Evolutionary conservation across 176 grass and related monocot species (phyloP).

Genomic region (Rhynchospora tenuis): DNA sequence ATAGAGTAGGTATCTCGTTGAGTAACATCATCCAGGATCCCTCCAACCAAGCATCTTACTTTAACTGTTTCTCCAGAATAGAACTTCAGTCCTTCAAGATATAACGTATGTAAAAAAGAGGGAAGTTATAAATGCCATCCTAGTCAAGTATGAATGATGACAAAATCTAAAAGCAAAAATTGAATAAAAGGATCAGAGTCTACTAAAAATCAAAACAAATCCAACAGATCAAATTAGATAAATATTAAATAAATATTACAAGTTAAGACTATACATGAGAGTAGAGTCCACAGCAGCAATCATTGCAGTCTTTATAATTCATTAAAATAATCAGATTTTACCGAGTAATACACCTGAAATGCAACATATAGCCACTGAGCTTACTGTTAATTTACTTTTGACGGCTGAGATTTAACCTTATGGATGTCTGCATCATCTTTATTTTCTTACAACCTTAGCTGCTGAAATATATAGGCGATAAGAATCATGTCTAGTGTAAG

Average conservation of each 20-base stretch:
- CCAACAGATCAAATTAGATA: background rate
- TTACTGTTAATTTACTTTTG: too few relatives aligned
- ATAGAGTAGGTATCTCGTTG: slow-evolving; percentile 33
- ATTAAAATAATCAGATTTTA: too few relatives aligned
- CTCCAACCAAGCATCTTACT: slow-evolving; percentile 66
- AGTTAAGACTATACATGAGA: background rate
- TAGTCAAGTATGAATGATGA: background rate
- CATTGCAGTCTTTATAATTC: too few relatives aligned
- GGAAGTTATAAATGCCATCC: background rate
- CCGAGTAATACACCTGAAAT: too few relatives aligned
- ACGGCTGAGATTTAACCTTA: too few relatives aligned
- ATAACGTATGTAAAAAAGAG: background rate
- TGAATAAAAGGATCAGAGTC: background rate
- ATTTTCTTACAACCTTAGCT: too few relatives aligned
- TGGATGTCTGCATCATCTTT: too few relatives aligned
- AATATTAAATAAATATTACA: background rate
- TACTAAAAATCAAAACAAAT: background rate
- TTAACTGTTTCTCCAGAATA: slow-evolving; percentile 87
- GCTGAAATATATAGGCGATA: too few relatives aligned
- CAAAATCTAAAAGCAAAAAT: background rate
- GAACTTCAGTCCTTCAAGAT: slow-evolving; percentile 56
- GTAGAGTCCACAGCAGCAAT: background rate
- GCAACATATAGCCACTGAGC: too few relatives aligned
- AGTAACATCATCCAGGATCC: slow-evolving; percentile 87
- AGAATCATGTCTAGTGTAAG: too few relatives aligned